These are phyloP conservation scores for Paraglomus occultum DNA, from an alignment of 192 early-diverging fungal species.

Conservation along the genomic window DNA sequence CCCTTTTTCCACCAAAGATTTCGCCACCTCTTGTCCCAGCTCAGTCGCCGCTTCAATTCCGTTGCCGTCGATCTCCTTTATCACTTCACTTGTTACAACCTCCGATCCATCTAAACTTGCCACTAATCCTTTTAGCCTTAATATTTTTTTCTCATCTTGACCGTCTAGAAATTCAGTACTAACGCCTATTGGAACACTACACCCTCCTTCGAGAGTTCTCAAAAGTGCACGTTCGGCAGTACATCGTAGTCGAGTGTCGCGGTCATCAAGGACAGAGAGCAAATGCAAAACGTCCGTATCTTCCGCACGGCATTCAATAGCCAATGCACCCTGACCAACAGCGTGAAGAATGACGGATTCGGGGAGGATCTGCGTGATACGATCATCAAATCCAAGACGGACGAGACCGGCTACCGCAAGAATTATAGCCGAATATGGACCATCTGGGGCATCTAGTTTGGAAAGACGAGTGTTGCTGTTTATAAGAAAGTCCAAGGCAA, in stretches of 20 bases:
- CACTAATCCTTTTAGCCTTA: constrained; percentile 67
- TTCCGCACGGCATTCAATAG: constrained; percentile 72
- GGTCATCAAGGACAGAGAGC: constrained; percentile 66
- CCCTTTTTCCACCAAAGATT: constrained; percentile 39
- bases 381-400: constrained; percentile 62
- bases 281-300: constrained; percentile 53
- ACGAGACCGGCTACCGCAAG: constrained; percentile 85
- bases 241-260: constrained; percentile 62
- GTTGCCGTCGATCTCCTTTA: constrained; percentile 34
- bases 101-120: constrained; percentile 71
- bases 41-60: constrained; percentile 37
- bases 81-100: constrained; percentile 54
- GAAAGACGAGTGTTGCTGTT: constrained; percentile 79
- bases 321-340: constrained; percentile 92
- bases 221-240: constrained; percentile 84
- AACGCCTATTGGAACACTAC: constrained; percentile 93
- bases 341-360: constrained; percentile 72
- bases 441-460: constrained; percentile 79
- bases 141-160: constrained; percentile 26
- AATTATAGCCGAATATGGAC: constrained; percentile 72
- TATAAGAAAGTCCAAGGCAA: background rate
- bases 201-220: constrained; percentile 90
- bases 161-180: constrained; percentile 50
- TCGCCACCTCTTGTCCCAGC: constrained; percentile 43
- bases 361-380: constrained; percentile 71